Evolutionary conservation across 1,284 basidiomycete species (phyloP).

Genomic region (Phylloporus sp.): DNA sequence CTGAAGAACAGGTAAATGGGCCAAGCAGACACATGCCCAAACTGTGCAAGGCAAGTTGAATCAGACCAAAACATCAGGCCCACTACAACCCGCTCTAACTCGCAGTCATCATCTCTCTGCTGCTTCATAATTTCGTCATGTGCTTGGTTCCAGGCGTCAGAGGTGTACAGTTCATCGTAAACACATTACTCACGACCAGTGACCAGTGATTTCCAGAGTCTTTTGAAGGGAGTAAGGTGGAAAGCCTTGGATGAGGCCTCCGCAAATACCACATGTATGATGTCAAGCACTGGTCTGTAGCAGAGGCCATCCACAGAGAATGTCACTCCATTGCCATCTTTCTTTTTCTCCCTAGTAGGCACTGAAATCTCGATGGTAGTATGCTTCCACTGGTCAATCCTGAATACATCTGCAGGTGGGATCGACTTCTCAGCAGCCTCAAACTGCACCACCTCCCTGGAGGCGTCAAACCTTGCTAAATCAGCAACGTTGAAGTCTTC

Average conservation of each 20-base stretch:
- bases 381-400: slow-evolving; percentile 2
- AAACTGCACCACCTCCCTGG: background rate
- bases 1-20: background rate
- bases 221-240: background rate
- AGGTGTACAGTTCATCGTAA: background rate
- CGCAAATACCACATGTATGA: background rate
- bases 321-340: background rate
- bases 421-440: background rate
- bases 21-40: background rate
- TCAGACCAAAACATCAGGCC: slow-evolving; percentile 5
- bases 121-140: background rate
- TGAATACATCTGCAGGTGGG: background rate
- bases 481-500: background rate
- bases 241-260: background rate
- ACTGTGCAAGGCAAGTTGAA: slow-evolving; percentile 4
- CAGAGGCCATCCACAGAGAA: background rate
- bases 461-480: background rate
- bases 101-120: background rate
- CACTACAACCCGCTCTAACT: background rate
- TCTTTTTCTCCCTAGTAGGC: background rate
- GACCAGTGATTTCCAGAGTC: background rate
- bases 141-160: background rate
- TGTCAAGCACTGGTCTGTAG: background rate
- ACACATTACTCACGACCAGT: background rate
- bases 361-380: background rate